phyloP scores from a whole-genome alignment of 495 filamentous ascomycete genomes.

The Aspergillus heteromorphus region DNA sequence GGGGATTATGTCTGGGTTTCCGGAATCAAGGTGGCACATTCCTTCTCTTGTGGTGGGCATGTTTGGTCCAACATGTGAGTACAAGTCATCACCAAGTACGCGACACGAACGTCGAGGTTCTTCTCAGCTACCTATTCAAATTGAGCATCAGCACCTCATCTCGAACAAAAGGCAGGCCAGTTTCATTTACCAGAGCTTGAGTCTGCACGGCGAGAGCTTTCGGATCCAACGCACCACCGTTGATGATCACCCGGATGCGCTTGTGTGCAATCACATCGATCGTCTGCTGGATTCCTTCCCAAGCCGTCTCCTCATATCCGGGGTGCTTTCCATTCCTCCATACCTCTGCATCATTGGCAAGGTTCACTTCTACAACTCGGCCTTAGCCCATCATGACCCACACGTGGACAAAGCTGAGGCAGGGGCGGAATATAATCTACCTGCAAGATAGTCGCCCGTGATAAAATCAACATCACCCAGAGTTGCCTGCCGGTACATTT shows the following conservation, averaged over 20 bases:
- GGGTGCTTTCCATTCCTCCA: conserved; percentile 30
- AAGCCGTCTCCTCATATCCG: conserved; percentile 39
- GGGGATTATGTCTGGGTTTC: conserved; percentile 12
- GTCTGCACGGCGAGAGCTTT: conserved; percentile 36
- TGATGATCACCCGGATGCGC: conserved; percentile 40
- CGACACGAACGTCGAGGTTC: conserved; percentile 33
- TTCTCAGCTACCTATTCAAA: conserved; percentile 19
- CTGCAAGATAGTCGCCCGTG: conserved; percentile 52
- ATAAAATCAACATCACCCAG: conserved; percentile 49
- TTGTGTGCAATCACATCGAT: conserved; percentile 39
- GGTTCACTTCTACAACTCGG: conserved; percentile 33
- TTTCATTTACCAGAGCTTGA: conserved; percentile 25
- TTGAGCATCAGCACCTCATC: not conserved
- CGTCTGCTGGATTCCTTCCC: conserved; percentile 39
- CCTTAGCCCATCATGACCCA: not conserved
- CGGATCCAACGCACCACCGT: conserved; percentile 41
- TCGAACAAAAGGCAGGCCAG: not conserved
- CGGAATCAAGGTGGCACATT: conserved; percentile 35
- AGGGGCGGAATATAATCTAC: conserved; percentile 16
- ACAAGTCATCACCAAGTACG: conserved; percentile 44
- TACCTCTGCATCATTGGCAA: conserved; percentile 41
- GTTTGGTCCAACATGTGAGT: conserved; percentile 21
- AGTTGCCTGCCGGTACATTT: conserved; percentile 41
- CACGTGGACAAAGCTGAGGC: not conserved
- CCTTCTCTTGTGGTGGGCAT: conserved; percentile 22